Evolutionary conservation across 805 yeast species (phyloP).

Genomic region (Cyberlindnera mississippiensis): DNA sequence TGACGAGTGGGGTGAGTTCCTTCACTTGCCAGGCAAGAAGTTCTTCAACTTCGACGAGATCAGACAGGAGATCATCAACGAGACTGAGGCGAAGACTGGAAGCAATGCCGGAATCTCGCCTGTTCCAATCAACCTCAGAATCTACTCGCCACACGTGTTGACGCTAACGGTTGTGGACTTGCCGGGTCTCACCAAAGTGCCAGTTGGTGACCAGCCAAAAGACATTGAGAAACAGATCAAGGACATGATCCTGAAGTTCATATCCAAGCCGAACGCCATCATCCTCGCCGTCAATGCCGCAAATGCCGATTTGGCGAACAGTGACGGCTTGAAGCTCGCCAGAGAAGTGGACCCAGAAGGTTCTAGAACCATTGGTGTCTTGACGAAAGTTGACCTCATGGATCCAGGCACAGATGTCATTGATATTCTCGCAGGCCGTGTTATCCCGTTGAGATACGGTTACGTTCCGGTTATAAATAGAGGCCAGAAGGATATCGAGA

Average conservation of each 20-base stretch:
- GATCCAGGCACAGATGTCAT: conserved; percentile 97
- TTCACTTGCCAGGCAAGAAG: conserved; percentile 82
- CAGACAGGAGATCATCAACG: conserved; percentile 82
- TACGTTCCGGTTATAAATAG: conserved; percentile 96
- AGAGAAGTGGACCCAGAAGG: conserved; percentile 98
- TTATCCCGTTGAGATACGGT: conserved; percentile 91
- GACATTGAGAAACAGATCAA: conserved; percentile 95
- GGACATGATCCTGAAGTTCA: conserved; percentile 80
- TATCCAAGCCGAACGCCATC: conserved; percentile 91
- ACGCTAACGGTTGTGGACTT: conserved; percentile 92
- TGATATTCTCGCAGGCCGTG: conserved; percentile 95
- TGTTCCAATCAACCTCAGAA: conserved; percentile 87
- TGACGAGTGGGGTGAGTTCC: conserved; percentile 92
- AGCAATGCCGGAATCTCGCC: conserved; percentile 89
- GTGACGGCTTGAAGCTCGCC: conserved; percentile 92
- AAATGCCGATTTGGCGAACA: conserved; percentile 91
- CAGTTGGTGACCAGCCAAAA: conserved; percentile 97
- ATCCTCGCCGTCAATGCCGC: conserved; percentile 97
- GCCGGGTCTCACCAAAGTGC: conserved; percentile 96
- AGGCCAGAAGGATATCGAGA: conserved; percentile 94
- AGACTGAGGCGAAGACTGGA: conserved; percentile 92
- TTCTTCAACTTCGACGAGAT: conserved; percentile 81
- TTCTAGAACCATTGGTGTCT: conserved; percentile 89
- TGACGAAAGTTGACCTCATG: conserved; percentile 94
- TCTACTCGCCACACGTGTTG: conserved; percentile 86